Evolutionary conservation across 2,329 filamentous ascomycete species (phyloP), one percentile per base, ranked within the genome.

Genomic region (Pseudocercospora pini-densiflorae): DNA sequence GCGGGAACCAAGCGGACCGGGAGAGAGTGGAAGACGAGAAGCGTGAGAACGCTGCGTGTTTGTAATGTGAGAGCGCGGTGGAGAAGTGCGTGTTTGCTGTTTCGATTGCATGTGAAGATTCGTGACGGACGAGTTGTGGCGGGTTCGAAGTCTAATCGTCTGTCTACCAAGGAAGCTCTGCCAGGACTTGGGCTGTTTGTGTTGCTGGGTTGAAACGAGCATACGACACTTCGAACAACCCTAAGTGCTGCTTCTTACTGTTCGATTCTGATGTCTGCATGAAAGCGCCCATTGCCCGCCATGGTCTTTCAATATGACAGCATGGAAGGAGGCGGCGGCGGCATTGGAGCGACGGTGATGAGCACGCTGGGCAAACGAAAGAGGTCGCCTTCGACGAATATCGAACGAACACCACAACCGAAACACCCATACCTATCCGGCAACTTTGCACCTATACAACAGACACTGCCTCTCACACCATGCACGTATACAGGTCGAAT

Each of bases 391-490:
- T 73, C 70, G 53, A 71, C 72, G 58, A 70, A 71, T 59, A 72
- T 77, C 49, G 67, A 63, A 16, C 73, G 73, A 2, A 77, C 74
- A 29, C 76, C 76, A 3, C 73, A 74, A 53, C 65, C 73, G 27
- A 76, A 76, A 67, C 82, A 84, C 67, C 81, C 82, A 72, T 83
- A 80, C 45, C 82, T 91, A 0, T 82, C 84, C 5, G 90, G 90
- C 54, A 92, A 92, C 75, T 92, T 91, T 74, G 89, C 89, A 0
- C 89, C 90, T 0, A 85, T 91, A 1, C 83, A 86, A 5, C 81
- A 81, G 59, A 86, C 84, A 45, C 80, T 84, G 21, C 78, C 82
- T 9, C 80, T 90, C 16, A 89, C 85, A 29, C 81, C 83, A 59
- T 91, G 89, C 68, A 71, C 79, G 1, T 86, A 85, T 72, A 81